A percentile compares a stretch with the other conserved stretches of the same genome.
Evolutionary conservation across 106 monocot genomes (phyloP).

Genomic region (Iris macrosiphon): DNA sequence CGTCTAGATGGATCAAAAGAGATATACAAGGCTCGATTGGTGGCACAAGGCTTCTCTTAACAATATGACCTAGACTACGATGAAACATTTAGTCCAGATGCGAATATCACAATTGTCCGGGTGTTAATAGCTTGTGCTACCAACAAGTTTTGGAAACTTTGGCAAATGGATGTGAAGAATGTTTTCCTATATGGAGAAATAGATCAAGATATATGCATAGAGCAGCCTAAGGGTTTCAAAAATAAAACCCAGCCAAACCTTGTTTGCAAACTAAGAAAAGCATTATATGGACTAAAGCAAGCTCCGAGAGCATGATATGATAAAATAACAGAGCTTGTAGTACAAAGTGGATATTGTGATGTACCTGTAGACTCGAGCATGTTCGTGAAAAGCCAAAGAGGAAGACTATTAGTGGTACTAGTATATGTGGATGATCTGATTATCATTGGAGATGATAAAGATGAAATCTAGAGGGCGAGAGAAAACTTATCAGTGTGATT

Average conservation of each 20-base stretch:
- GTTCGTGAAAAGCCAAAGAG: neutral
- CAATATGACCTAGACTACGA: slow-evolving; percentile 11
- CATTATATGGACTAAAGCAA: slow-evolving; percentile 15
- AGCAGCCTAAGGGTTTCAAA: too few species aligned
- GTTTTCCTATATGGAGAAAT: too few species aligned
- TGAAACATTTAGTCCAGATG: slow-evolving; percentile 17
- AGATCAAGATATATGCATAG: slow-evolving; percentile 6
- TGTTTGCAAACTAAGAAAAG: slow-evolving; percentile 5
- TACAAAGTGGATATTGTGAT: neutral
- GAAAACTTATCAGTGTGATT: too few species aligned
- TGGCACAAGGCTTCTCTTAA: slow-evolving; percentile 11
- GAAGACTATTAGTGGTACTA: neutral
- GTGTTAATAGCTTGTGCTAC: too few species aligned
- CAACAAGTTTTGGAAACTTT: too few species aligned
- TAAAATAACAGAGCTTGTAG: slow-evolving; percentile 5
- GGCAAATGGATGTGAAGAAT: too few species aligned
- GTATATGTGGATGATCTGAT: too few species aligned
- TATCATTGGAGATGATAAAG: too few species aligned
- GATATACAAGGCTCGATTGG: slow-evolving; percentile 9
- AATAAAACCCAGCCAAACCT: neutral
- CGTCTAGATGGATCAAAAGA: slow-evolving; percentile 6
- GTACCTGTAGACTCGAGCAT: slow-evolving; percentile 2
- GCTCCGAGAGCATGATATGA: slow-evolving; percentile 9
- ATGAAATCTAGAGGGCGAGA: too few species aligned
- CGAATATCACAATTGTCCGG: slow-evolving; percentile 3